Percentiles rank a stretch among this genome's conserved stretches.
Conservation (phyloP, 129 eudicot genomes). For the Mikania micrantha region DNA sequence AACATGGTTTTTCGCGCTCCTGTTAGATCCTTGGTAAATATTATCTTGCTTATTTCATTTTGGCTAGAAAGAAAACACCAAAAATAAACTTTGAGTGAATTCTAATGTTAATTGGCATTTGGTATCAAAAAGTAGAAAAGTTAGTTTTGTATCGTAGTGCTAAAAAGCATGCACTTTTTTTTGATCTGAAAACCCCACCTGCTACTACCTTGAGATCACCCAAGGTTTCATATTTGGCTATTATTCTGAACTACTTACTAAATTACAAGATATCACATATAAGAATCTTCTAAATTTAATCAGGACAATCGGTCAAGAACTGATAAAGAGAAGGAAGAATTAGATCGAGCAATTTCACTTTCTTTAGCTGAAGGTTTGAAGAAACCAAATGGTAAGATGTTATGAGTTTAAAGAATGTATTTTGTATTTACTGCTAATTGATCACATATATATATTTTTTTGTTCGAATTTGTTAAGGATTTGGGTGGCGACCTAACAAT, state of each 20-base stretch:
- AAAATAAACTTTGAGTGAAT: constrained; percentile 19
- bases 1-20: constrained; percentile 81
- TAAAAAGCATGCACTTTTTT: constrained; percentile 30
- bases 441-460: not conserved
- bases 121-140: constrained; percentile 21
- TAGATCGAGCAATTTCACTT: no score
- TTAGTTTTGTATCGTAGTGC: constrained; percentile 24
- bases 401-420: not conserved
- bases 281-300: constrained; percentile 11
- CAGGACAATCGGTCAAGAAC: constrained; percentile 33
- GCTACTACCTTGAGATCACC: not conserved
- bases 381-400: no score
- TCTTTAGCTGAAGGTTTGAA: no score
- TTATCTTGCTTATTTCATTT: not conserved
- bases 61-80: not conserved
- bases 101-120: constrained; percentile 6
- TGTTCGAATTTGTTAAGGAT: constrained; percentile 36
- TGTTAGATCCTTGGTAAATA: constrained; percentile 59
- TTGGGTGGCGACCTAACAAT: constrained; percentile 43
- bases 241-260: not conserved
- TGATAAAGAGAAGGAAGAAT: no score
- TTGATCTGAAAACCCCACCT: constrained; percentile 24
- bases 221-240: constrained; percentile 4
- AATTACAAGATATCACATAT: not conserved
- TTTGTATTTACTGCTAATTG: not conserved